Conservation (phyloP, 192 early-diverging fungal genomes). For the Dispira simplex region DNA sequence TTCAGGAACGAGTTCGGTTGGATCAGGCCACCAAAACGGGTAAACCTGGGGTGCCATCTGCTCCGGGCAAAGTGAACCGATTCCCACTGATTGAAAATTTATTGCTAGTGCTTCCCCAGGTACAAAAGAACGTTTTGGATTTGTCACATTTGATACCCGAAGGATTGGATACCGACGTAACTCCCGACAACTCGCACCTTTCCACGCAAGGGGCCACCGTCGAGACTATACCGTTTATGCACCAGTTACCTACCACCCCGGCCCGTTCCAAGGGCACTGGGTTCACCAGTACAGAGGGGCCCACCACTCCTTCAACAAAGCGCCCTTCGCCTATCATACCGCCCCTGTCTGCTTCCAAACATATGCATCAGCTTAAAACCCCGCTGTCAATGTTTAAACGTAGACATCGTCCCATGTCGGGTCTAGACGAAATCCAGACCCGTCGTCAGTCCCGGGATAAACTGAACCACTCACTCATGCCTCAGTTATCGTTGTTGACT, state of each 20-base stretch:
- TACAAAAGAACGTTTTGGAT: slow-evolving; percentile 1
- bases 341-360: neutral
- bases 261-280: too few relatives aligned
- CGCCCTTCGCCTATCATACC: neutral
- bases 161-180: neutral
- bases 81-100: neutral
- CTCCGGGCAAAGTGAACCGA: neutral
- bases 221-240: neutral
- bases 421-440: too few relatives aligned
- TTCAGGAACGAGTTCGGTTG: neutral
- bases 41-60: neutral
- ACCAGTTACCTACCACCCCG: neutral
- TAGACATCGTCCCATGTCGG: too few relatives aligned
- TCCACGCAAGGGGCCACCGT: neutral
- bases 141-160: neutral
- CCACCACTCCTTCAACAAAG: neutral
- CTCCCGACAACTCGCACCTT: neutral
- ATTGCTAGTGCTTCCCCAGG: neutral
- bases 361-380: neutral
- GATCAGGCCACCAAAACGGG: neutral
- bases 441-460: too few relatives aligned
- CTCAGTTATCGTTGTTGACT: too few relatives aligned
- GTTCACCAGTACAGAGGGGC: too few relatives aligned
- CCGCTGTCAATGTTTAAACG: too few relatives aligned
- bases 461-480: too few relatives aligned